These are phyloP conservation scores for Paraphoma chrysanthemicola DNA, from an alignment of 2,329 filamentous ascomycete genomes.

Conservation along the genomic window DNA sequence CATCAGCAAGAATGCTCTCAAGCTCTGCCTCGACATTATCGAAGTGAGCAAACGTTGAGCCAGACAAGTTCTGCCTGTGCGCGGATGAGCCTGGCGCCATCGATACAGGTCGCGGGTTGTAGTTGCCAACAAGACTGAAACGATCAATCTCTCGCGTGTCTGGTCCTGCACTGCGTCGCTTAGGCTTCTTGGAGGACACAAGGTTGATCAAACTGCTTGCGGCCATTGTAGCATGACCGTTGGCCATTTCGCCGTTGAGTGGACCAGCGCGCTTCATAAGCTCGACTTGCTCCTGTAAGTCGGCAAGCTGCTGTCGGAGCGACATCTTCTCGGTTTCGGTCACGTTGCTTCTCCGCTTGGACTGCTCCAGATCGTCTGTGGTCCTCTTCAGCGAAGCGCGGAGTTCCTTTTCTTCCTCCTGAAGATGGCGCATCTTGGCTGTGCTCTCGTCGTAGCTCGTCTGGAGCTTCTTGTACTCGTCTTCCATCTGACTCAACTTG, in stretches of 20 bases:
- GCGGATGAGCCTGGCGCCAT: conserved; percentile 79
- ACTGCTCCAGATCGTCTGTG: conserved; percentile 79
- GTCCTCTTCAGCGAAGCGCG: conserved; percentile 82
- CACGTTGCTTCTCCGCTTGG: conserved; percentile 75
- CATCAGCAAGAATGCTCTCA: conserved; percentile 90
- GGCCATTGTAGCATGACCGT: conserved; percentile 62
- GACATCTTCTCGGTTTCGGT: conserved; percentile 86
- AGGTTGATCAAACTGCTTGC: conserved; percentile 90
- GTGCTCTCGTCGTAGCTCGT: conserved; percentile 88
- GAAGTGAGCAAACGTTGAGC: conserved; percentile 78
- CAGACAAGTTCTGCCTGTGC: conserved; percentile 74
- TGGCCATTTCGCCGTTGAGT: conserved; percentile 71
- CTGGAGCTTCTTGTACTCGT: conserved; percentile 93
- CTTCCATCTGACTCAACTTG: conserved; percentile 87
- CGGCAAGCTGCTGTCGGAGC: conserved; percentile 84
- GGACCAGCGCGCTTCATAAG: conserved; percentile 80
- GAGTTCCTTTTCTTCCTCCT: conserved; percentile 89
- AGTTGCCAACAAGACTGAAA: conserved; percentile 76
- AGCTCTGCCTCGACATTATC: conserved; percentile 96
- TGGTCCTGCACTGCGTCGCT: conserved; percentile 88
- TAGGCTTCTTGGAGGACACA: conserved; percentile 95
- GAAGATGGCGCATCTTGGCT: conserved; percentile 88
- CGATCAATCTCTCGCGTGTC: conserved; percentile 83
- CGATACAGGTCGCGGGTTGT: conserved; percentile 93
- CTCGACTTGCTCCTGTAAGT: conserved; percentile 92